Evolutionary conservation across 176 grass and related monocot genomes (phyloP).

Genomic region (Calamus simplicifolius): DNA sequence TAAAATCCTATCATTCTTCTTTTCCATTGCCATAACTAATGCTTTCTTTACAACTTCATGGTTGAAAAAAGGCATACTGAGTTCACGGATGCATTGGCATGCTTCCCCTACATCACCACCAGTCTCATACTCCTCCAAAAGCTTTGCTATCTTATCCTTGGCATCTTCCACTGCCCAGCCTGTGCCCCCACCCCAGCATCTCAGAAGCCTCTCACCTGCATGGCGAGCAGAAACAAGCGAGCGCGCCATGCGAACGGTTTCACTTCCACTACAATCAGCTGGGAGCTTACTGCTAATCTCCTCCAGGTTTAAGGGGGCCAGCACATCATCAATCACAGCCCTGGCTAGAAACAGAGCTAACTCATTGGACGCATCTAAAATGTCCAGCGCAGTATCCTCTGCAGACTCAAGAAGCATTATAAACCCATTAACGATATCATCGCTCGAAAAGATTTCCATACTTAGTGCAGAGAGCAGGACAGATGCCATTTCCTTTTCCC

Average conservation of each 20-base stretch:
- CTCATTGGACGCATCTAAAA: constrained; percentile 87
- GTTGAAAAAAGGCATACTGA: constrained; percentile 89
- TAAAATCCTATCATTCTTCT: constrained; percentile 55
- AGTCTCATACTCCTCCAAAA: constrained; percentile 81
- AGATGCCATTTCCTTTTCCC: constrained; percentile 93
- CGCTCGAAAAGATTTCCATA: constrained; percentile 75
- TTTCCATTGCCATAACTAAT: constrained; percentile 84
- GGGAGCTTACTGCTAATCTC: constrained; percentile 78
- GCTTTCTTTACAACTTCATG: constrained; percentile 97
- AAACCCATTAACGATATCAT: constrained; percentile 80
- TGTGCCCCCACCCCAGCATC: constrained; percentile 86
- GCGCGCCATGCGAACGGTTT: constrained; percentile 67
- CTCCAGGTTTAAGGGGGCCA: constrained; percentile 77
- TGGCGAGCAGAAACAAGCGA: constrained; percentile 69
- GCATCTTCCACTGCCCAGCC: constrained; percentile 81
- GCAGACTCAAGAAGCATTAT: constrained; percentile 89
- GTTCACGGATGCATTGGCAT: constrained; percentile 83
- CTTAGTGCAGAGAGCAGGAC: constrained; percentile 77
- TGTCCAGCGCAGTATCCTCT: constrained; percentile 88
- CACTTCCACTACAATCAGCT: constrained; percentile 60
- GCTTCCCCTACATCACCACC: constrained; percentile 86
- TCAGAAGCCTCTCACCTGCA: constrained; percentile 90
- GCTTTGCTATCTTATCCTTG: constrained; percentile 86
- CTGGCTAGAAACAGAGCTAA: constrained; percentile 78
- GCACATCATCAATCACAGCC: constrained; percentile 91